Evolutionary conservation across 139 green algal genomes (phyloP).

Genomic region (Chlorella ohadii): DNA sequence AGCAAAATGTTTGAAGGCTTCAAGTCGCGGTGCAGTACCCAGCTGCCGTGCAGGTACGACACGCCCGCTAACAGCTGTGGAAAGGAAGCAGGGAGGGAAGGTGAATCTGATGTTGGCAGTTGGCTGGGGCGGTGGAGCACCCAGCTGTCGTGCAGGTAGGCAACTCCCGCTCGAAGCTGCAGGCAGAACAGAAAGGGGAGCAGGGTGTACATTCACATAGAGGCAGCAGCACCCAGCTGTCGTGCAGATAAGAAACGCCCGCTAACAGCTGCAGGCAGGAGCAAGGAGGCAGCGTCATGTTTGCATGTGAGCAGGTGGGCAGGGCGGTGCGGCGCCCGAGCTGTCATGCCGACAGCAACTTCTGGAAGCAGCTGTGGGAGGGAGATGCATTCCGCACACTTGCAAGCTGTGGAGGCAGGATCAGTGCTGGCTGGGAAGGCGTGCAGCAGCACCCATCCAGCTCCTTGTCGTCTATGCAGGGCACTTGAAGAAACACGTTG

Average conservation of each 20-base stretch:
- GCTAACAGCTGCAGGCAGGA: background rate
- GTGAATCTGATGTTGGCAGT: background rate
- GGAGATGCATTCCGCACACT: no score
- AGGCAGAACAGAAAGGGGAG: no score
- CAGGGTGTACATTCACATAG: no score
- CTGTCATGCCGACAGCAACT: no score
- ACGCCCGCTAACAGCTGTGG: constrained; percentile 6
- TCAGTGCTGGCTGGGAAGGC: no score
- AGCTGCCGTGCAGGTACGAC: constrained; percentile 64
- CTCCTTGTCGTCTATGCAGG: no score
- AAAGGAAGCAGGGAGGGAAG: background rate
- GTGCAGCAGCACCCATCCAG: no score
- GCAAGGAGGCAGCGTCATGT: background rate
- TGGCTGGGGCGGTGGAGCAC: background rate
- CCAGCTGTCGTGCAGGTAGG: background rate
- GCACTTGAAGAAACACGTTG: no score
- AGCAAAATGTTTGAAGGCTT: constrained; percentile 87
- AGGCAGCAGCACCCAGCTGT: constrained; percentile 83
- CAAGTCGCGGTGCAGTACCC: constrained; percentile 84
- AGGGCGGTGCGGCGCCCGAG: background rate
- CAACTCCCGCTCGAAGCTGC: no score
- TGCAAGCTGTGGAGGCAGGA: no score
- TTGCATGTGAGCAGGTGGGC: background rate
- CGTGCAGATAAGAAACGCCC: constrained; percentile 47
- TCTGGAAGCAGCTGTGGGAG: no score